These are phyloP conservation scores for Glycine soja DNA, from an alignment of 306 rosid species.

Conservation along the genomic window DNA sequence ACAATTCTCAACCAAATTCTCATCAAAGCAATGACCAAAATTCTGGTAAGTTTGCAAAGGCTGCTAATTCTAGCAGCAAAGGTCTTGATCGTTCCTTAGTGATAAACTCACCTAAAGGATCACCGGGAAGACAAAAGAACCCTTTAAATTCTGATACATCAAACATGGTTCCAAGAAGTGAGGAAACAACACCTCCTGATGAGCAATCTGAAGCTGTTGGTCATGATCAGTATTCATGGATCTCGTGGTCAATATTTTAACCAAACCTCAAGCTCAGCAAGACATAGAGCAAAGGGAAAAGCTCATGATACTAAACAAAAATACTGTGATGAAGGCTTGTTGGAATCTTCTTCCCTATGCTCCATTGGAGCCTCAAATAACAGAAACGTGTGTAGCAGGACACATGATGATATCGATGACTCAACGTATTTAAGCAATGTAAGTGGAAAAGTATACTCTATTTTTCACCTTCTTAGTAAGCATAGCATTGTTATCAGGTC, in stretches of 20 bases:
- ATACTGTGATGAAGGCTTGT: conserved; percentile 20
- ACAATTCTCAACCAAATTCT: neutral
- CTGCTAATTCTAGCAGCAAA: neutral
- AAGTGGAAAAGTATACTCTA: conserved; percentile 11
- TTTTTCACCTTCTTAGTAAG: neutral
- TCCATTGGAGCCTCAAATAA: conserved; percentile 53
- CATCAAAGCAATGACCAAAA: neutral
- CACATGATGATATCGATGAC: conserved; percentile 39
- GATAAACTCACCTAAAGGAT: conserved; percentile 45
- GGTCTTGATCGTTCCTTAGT: neutral
- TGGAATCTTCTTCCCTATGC: conserved; percentile 36
- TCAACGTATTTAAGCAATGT: conserved; percentile 47
- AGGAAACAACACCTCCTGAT: conserved; percentile 30
- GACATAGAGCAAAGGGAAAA: conserved; percentile 25
- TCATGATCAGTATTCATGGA: neutral
- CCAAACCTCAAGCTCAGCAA: conserved; percentile 39
- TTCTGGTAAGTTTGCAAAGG: neutral
- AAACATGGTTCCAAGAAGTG: conserved; percentile 26
- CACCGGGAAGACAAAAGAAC: conserved; percentile 37
- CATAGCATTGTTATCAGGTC: neutral
- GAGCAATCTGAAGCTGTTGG: conserved; percentile 37
- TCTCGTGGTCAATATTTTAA: conserved; percentile 3
- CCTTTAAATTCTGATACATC: conserved; percentile 2
- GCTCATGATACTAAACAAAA: neutral
- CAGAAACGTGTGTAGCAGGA: conserved; percentile 24